Percentiles rank a stretch among this genome's conserved stretches.
Conservation (phyloP, 2,329 filamentous ascomycete species). For the Exophiala calicioides region DNA sequence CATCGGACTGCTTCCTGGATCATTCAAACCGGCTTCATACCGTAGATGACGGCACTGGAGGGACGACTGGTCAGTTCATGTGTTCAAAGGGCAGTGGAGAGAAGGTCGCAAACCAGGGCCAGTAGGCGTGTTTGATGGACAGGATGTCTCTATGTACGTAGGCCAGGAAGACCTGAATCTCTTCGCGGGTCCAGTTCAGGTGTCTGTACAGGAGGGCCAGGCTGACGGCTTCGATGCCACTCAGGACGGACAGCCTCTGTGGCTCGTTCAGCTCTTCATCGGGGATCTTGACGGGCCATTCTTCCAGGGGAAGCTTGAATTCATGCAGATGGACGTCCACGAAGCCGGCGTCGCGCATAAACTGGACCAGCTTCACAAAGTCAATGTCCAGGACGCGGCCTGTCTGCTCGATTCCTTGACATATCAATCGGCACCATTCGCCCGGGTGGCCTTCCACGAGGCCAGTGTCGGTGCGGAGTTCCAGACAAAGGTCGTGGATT, state of each 20-base stretch:
- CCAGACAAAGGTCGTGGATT: slow-evolving; percentile 37
- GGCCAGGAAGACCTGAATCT: slow-evolving; percentile 35
- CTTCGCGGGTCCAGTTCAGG: slow-evolving; percentile 30
- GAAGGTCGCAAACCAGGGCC: background rate
- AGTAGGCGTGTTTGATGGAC: background rate
- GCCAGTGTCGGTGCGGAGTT: background rate
- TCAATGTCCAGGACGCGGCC: background rate
- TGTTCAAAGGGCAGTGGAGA: background rate
- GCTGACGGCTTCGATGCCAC: slow-evolving; percentile 25
- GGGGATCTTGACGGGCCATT: slow-evolving; percentile 34
- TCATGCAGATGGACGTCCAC: slow-evolving; percentile 28
- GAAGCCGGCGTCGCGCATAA: slow-evolving; percentile 34
- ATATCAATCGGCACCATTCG: background rate
- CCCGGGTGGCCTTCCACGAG: too few species aligned
- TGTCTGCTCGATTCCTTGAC: background rate
- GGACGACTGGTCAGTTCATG: background rate
- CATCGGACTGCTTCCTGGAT: background rate
- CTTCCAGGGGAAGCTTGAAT: slow-evolving; percentile 32
- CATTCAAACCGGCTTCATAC: background rate
- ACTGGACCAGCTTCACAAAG: slow-evolving; percentile 17
- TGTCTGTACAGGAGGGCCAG: slow-evolving; percentile 23
- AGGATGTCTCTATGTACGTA: background rate
- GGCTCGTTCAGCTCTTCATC: slow-evolving; percentile 33
- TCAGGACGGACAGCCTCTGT: slow-evolving; percentile 30
- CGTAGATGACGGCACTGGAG: background rate